These are phyloP conservation scores for Penicillium glabrum DNA, from an alignment of 2,329 filamentous ascomycete species.

Conservation along the genomic window DNA sequence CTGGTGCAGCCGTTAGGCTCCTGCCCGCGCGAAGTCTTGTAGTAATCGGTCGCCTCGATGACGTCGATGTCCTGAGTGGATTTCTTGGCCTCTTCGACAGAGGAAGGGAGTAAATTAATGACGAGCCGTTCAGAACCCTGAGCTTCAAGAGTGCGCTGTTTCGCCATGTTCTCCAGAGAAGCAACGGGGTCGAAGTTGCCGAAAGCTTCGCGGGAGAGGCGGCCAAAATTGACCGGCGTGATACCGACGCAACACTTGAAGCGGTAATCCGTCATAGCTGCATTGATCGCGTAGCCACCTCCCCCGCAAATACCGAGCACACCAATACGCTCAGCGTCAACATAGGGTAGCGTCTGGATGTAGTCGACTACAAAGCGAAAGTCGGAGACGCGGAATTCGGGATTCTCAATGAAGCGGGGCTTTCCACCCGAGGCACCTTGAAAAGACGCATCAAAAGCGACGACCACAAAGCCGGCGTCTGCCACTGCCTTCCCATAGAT, in stretches of 20 bases:
- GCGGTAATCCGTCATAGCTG: constrained; percentile 22
- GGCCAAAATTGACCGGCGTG: constrained; percentile 18
- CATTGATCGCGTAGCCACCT: constrained; percentile 21
- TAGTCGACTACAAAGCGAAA: constrained; percentile 24
- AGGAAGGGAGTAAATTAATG: neutral
- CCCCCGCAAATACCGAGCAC: constrained; percentile 25
- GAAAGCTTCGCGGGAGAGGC: constrained; percentile 16
- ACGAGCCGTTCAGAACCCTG: neutral
- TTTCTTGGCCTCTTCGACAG: neutral
- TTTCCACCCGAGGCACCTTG: constrained; percentile 23
- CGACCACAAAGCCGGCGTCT: constrained; percentile 11
- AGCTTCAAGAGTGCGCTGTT: neutral
- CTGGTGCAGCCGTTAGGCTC: neutral
- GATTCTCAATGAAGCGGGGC: constrained; percentile 24
- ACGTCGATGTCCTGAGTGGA: neutral
- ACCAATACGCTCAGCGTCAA: constrained; percentile 22
- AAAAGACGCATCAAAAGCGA: constrained; percentile 24
- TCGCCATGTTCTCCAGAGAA: neutral
- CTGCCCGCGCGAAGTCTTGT: neutral
- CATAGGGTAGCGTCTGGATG: constrained; percentile 18
- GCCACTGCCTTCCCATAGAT: constrained; percentile 20
- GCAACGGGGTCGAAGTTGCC: neutral
- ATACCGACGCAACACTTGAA: constrained; percentile 6
- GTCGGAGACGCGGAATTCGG: constrained; percentile 23
- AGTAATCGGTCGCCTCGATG: neutral